Percentiles rank a stretch among this genome's conserved stretches.
These are phyloP conservation scores for Colletotrichum echinochloae DNA, from an alignment of 2,329 filamentous ascomycete species.

Conservation along the genomic window DNA sequence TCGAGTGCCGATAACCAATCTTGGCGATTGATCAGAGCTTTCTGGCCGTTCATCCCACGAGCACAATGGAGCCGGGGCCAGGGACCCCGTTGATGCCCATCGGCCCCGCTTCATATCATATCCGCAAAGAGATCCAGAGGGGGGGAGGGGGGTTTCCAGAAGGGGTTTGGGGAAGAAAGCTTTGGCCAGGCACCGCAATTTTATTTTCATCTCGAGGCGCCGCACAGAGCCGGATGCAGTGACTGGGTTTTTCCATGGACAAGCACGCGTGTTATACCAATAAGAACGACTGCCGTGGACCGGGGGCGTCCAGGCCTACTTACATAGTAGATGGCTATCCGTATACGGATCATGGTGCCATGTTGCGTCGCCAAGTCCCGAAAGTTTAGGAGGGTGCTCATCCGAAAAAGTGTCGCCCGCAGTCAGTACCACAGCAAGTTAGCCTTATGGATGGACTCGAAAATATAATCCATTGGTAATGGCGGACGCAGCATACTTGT, in stretches of 20 bases:
- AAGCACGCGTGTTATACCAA: conserved; percentile 34
- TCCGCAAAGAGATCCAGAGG: conserved; percentile 15
- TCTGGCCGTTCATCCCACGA: conserved; percentile 29
- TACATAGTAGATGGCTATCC: too few species aligned
- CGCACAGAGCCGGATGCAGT: conserved; percentile 27
- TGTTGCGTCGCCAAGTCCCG: conserved; percentile 36
- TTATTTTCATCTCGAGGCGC: conserved; percentile 9
- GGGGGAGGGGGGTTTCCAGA: background rate
- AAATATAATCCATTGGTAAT: conserved; percentile 34
- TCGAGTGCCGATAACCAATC: conserved; percentile 37
- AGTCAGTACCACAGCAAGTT: conserved; percentile 36
- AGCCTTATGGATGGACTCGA: conserved; percentile 34
- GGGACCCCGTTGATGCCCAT: conserved; percentile 16
- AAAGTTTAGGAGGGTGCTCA: conserved; percentile 20
- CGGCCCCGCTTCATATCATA: conserved; percentile 18
- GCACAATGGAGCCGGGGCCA: conserved; percentile 17
- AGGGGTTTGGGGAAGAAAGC: conserved; percentile 30
- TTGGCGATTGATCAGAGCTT: conserved; percentile 34
- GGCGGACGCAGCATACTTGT: background rate
- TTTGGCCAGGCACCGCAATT: conserved; percentile 36
- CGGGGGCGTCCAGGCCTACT: conserved; percentile 31
- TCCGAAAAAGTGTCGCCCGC: conserved; percentile 32
- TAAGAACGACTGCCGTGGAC: conserved; percentile 34
- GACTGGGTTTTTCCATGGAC: conserved; percentile 5
- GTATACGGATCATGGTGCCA: too few species aligned